Conservation (phyloP, 139 green algal species). For the Marvania coccoides region DNA sequence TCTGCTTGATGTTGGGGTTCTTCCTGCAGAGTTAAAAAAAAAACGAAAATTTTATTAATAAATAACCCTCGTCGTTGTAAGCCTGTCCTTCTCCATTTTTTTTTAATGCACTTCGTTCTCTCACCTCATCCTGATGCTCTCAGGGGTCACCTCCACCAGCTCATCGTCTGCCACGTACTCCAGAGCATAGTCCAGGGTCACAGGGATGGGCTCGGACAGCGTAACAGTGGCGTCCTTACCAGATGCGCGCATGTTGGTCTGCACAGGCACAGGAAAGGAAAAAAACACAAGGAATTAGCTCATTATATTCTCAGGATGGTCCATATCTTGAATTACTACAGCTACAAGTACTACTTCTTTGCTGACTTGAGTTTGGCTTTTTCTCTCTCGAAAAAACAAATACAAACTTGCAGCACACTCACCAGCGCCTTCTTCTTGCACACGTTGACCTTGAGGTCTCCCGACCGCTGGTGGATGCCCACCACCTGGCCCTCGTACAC, state of each 20-base stretch:
- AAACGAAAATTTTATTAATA: neutral
- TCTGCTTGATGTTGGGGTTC: slow-evolving; percentile 49
- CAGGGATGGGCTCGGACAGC: slow-evolving; percentile 62
- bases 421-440: slow-evolving; percentile 95
- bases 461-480: slow-evolving; percentile 88
- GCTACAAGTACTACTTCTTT: too few relatives aligned
- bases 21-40: slow-evolving; percentile 75
- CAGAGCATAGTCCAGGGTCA: slow-evolving; percentile 88
- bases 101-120: too few relatives aligned
- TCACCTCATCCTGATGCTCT: slow-evolving; percentile 46
- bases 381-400: neutral
- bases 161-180: slow-evolving; percentile 97
- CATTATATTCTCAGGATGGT: neutral
- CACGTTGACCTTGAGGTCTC: slow-evolving; percentile 93
- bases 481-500: slow-evolving; percentile 95
- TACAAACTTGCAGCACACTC: neutral
- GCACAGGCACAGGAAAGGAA: too few relatives aligned
- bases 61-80: neutral
- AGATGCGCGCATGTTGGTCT: slow-evolving; percentile 82
- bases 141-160: slow-evolving; percentile 75
- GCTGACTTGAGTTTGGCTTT: neutral
- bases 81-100: slow-evolving; percentile 29
- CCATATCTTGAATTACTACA: too few relatives aligned
- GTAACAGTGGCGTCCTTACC: slow-evolving; percentile 55
- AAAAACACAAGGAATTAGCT: neutral